A percentile compares a stretch with the other conserved stretches of the same genome.
These are phyloP conservation scores for Mimosa bimucronata DNA, from an alignment of 306 rosid species.

Conservation along the genomic window DNA sequence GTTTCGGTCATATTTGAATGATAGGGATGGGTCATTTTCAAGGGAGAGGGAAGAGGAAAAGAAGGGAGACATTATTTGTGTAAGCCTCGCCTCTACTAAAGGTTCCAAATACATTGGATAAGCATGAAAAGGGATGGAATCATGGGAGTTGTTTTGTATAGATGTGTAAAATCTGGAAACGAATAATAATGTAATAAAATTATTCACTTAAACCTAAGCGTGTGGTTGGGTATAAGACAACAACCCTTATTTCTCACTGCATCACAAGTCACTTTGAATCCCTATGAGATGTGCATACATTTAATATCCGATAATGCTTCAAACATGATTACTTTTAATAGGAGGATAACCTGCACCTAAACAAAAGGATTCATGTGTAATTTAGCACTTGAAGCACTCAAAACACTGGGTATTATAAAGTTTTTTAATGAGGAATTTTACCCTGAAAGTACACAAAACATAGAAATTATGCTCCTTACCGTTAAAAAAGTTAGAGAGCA, in stretches of 20 bases:
- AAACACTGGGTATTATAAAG: too few relatives aligned
- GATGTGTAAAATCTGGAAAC: neutral
- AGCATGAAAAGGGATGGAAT: neutral
- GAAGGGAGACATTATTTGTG: neutral
- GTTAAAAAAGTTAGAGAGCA: too few relatives aligned
- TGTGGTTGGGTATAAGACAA: neutral
- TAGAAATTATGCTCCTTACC: too few relatives aligned
- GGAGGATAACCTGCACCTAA: too few relatives aligned
- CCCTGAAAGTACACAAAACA: too few relatives aligned
- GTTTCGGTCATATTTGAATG: neutral
- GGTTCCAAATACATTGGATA: neutral
- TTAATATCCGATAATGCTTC: rapidly evolving
- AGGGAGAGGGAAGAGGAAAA: neutral
- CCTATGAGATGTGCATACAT: rapidly evolving
- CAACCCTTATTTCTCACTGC: too few relatives aligned
- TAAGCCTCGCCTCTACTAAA: neutral
- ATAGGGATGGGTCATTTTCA: neutral
- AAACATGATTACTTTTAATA: too few relatives aligned
- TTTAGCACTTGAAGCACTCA: too few relatives aligned
- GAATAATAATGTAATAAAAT: neutral
- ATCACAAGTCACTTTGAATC: too few relatives aligned
- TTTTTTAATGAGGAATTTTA: too few relatives aligned
- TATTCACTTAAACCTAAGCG: neutral
- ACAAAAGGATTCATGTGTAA: too few relatives aligned
- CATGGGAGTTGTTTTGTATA: neutral